Evolutionary conservation across 768 basidiomycete genomes (phyloP).

Genomic region (Glaciozyma martinii): DNA sequence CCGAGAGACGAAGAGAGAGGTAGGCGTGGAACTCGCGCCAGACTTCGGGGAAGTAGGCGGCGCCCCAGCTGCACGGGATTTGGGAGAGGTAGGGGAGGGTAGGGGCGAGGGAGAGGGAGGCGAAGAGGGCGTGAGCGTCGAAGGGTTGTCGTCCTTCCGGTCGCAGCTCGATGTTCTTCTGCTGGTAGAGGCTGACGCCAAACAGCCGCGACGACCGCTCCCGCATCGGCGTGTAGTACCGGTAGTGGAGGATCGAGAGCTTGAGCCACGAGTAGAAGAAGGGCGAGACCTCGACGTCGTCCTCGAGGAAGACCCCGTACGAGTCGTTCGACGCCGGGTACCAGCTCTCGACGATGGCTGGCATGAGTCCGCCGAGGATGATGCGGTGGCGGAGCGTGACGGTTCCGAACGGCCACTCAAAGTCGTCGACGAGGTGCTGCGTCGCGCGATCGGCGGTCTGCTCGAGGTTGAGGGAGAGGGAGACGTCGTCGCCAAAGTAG

Average conservation of each 20-base stretch:
- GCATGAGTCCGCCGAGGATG: slow-evolving; percentile 66
- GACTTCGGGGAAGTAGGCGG: slow-evolving; percentile 77
- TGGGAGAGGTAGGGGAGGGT: slow-evolving; percentile 71
- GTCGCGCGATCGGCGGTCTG: slow-evolving; percentile 62
- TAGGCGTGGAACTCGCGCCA: slow-evolving; percentile 82
- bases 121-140: slow-evolving; percentile 56
- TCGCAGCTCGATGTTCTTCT: slow-evolving; percentile 67
- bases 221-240: slow-evolving; percentile 56
- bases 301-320: slow-evolving; percentile 72
- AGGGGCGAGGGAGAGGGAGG: slow-evolving; percentile 38
- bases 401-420: slow-evolving; percentile 56
- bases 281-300: slow-evolving; percentile 76
- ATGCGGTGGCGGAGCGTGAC: slow-evolving; percentile 61
- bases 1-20: slow-evolving; percentile 61
- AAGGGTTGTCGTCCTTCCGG: slow-evolving; percentile 60
- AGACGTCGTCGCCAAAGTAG: slow-evolving; percentile 62
- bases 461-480: slow-evolving; percentile 63
- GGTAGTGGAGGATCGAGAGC: slow-evolving; percentile 65
- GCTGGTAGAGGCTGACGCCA: slow-evolving; percentile 78
- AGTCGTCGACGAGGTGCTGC: slow-evolving; percentile 46
- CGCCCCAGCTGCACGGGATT: slow-evolving; percentile 86
- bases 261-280: slow-evolving; percentile 79
- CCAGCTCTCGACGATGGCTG: slow-evolving; percentile 83
- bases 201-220: slow-evolving; percentile 48
- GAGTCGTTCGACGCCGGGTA: slow-evolving; percentile 64